These are phyloP conservation scores for Bocquillonia castaneifolia DNA, from an alignment of 441 rosid genomes.

Conservation along the genomic window DNA sequence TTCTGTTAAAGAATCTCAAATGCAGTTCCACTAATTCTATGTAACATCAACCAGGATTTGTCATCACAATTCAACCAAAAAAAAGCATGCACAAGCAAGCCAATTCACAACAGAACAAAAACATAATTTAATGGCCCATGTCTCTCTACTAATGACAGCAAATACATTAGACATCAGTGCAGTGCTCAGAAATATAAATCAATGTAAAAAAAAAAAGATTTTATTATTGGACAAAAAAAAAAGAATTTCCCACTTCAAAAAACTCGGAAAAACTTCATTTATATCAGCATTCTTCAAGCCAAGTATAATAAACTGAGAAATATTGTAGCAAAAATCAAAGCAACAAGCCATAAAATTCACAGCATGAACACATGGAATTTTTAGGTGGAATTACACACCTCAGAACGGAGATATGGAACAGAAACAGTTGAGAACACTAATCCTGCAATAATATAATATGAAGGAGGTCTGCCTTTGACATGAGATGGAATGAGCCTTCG, in stretches of 20 bases:
- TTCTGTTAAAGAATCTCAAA: not conserved
- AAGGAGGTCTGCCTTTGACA: conserved; percentile 67
- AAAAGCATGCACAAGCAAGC: not conserved
- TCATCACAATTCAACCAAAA: not conserved
- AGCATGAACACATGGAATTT: not conserved
- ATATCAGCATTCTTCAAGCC: not conserved
- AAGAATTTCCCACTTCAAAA: not conserved
- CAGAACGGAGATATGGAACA: conserved; percentile 91
- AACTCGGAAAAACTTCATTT: not conserved
- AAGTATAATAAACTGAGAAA: not conserved
- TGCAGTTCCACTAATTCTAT: not conserved
- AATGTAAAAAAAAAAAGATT: not conserved
- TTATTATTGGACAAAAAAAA: not conserved
- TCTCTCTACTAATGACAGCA: not conserved
- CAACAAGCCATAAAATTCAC: not conserved
- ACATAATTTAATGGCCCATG: not conserved
- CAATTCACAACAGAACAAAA: not conserved
- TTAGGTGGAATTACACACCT: conserved; percentile 42
- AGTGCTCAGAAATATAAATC: not conserved
- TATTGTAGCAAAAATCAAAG: not conserved
- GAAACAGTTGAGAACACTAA: conserved; percentile 83
- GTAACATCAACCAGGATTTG: not conserved
- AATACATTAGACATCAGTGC: not conserved
- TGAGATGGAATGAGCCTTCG: conserved; percentile 81
- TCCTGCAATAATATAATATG: conserved; percentile 89